Evolutionary conservation across 352 stramenopile genomes (phyloP).

Genomic region (Phytophthora litchii): DNA sequence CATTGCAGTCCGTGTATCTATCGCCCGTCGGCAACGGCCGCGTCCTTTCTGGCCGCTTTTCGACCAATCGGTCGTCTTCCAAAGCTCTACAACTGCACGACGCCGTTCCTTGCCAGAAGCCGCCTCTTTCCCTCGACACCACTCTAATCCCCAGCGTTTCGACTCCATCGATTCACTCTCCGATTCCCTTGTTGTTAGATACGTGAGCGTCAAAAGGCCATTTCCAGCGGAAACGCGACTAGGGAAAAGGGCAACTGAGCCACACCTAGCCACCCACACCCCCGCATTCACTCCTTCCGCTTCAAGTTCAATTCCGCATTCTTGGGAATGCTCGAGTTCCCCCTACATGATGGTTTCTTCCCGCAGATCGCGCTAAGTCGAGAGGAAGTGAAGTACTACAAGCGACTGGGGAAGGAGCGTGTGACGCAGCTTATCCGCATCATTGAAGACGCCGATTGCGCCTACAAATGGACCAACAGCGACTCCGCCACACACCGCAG

Average conservation of each 20-base stretch:
- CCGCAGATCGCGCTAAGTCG: slow-evolving; percentile 72
- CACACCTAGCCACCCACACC: slow-evolving; percentile 13
- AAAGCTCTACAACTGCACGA: slow-evolving; percentile 34
- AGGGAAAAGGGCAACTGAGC: slow-evolving; percentile 12
- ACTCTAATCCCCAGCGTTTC: slow-evolving; percentile 22
- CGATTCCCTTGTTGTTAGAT: slow-evolving; percentile 22
- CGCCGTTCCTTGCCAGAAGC: slow-evolving; percentile 24
- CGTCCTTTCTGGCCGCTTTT: slow-evolving; percentile 30
- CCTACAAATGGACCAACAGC: slow-evolving; percentile 68
- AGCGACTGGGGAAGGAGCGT: slow-evolving; percentile 76
- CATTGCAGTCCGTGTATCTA: slow-evolving; percentile 16
- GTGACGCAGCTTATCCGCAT: slow-evolving; percentile 77
- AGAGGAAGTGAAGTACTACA: slow-evolving; percentile 79
- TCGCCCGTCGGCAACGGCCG: slow-evolving; percentile 6
- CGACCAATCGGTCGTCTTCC: slow-evolving; percentile 25
- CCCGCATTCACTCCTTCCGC: slow-evolving; percentile 2
- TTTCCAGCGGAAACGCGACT: neutral
- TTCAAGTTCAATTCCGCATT: slow-evolving; percentile 18
- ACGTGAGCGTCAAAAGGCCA: neutral
- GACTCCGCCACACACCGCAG: slow-evolving; percentile 9
- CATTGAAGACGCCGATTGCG: slow-evolving; percentile 77
- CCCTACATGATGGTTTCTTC: slow-evolving; percentile 83
- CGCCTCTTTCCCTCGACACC: slow-evolving; percentile 14
- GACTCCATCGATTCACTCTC: slow-evolving; percentile 21
- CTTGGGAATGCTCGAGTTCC: slow-evolving; percentile 59